Evolutionary conservation across 306 rosid species (phyloP), one percentile per base, ranked within the genome.

Genomic region (Dalbergia cochinchinensis): DNA sequence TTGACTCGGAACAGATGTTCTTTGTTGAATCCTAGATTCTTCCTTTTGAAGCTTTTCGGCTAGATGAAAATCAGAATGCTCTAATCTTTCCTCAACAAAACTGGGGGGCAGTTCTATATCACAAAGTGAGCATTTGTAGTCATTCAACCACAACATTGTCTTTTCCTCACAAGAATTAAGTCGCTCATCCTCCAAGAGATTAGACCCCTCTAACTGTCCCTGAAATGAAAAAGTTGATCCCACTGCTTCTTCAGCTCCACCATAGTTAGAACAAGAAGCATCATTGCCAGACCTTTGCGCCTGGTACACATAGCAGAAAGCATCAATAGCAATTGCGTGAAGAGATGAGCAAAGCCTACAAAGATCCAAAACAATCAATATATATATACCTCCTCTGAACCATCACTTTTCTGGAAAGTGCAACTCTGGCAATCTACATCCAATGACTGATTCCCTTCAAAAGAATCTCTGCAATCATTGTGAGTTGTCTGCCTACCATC

Each of bases 61-160:
- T 60, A 92, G 88, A 85, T 95, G 99, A 79, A 95, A 95, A 85
- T 95, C 99, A 50, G 82, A 73, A 81, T 95, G 99, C 83, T 95
- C 97, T 86, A 84, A 90, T 64, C 99, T 88, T 87, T 95, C 99
- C 78, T 84, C 90, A 41, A 84, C 86, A 78, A 92, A 92, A 87
- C 87, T 86, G 48, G 83, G 89, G 20, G 97, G 99, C 79, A 95
- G 78, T 85, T 95, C 99, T 79, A 74, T 62, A 64, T 97, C 97
- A 62, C 99, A 95, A 26, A 95, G 82, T 53, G 98, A 87, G 80
- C 99, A 95, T 80, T 85, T 85, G 86, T 91, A 95, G 82, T 84
- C 95, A 82, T 92, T 77, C 79, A 91, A 82, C 98, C 99, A 95
- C 76, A 71, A 22, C 81, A 80, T 75, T 48, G 71, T 62, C 71